phyloP scores from a whole-genome alignment of 768 basidiomycete genomes.

The Ephemerocybe angulata region DNA sequence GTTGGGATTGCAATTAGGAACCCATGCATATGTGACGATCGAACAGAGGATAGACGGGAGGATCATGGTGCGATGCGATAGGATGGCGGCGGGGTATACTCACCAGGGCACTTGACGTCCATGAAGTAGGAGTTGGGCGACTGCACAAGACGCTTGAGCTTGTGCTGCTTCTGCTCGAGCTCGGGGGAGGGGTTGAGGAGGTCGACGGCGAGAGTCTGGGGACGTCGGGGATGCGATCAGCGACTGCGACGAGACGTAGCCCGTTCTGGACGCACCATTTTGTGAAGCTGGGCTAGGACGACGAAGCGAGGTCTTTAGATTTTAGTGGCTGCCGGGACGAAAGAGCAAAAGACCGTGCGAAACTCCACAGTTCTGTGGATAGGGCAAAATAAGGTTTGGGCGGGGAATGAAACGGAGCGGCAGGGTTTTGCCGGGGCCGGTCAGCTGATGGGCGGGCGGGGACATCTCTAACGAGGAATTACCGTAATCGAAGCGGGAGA shows the following conservation, averaged over 20 bases:
- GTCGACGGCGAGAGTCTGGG: conserved; percentile 92
- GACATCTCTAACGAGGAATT: neutral
- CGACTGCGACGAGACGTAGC: neutral
- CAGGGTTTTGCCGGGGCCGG: neutral
- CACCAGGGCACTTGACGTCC: conserved; percentile 99
- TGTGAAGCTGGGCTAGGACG: conserved; percentile 21
- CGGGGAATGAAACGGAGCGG: conserved; percentile 32
- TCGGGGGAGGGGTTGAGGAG: conserved; percentile 94
- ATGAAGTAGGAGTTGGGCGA: conserved; percentile 99
- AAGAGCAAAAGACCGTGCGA: conserved; percentile 16
- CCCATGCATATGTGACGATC: conserved; percentile 10
- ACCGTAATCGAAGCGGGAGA: neutral
- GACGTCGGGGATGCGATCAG: conserved; percentile 3
- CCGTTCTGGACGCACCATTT: conserved; percentile 28
- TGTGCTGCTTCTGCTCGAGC: conserved; percentile 87
- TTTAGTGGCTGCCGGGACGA: conserved; percentile 27
- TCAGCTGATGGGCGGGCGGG: neutral
- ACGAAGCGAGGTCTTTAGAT: conserved; percentile 24
- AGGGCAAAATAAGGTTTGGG: conserved; percentile 37
- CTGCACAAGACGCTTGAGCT: conserved; percentile 99
- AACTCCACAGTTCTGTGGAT: conserved; percentile 39
- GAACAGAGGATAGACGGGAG: neutral
- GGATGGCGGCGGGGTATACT: conserved; percentile 23
- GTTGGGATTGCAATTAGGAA: conserved; percentile 16
- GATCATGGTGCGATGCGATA: neutral